Base-by-base conservation (phyloP, 495 filamentous ascomycete species). In the Letharia columbiana region DNA sequence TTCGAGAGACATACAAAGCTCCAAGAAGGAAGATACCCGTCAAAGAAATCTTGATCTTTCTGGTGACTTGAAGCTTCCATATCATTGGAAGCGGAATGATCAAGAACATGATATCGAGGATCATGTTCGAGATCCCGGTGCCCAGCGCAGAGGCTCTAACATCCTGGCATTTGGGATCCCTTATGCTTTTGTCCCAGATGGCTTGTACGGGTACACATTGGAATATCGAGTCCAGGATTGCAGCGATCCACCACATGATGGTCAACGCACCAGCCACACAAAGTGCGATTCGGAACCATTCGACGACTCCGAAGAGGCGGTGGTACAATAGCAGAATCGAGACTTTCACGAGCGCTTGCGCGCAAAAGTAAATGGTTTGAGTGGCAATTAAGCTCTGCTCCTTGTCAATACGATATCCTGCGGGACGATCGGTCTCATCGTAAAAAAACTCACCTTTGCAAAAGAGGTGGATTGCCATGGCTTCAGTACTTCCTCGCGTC, bases 281-380 rank as follows among this genome's bases (percentile, higher is more conserved):
- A 35, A 74, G 70, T 20, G 69, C 63, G 28, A 56, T 57, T 61
- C 76, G 77, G 70, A 81, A 81, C 56, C 62, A 62, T 17, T 71
- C 73, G 8, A 75, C 75, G 10, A 74, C 68, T 31, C 41, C 69
- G 69, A 81, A 81, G 56, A 79, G 66, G n/a, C 78, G 77, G 33
- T 78, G 76, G 70, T 80, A 80, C 71, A 81, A 78, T 68, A 78
- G 77, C 63, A 81, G 69, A 54, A 81, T 74, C 33, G 77, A 78
- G 54, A 77, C 76, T 60, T 81, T 81, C 71, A 77, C 76, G 45
- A 67, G 67, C 8, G 77, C 75, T 52, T 77, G 75, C 57, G 77
- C 71, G n/a, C 76, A 20, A 71, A 78, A 80, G 69, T 80, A 80
- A 45, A 76, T 74, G 66, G 78, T 75, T 71, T 81, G 75, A 66